These are phyloP conservation scores for Nakazawaea molendinolei DNA, from an alignment of 805 yeast species.

Conservation along the genomic window DNA sequence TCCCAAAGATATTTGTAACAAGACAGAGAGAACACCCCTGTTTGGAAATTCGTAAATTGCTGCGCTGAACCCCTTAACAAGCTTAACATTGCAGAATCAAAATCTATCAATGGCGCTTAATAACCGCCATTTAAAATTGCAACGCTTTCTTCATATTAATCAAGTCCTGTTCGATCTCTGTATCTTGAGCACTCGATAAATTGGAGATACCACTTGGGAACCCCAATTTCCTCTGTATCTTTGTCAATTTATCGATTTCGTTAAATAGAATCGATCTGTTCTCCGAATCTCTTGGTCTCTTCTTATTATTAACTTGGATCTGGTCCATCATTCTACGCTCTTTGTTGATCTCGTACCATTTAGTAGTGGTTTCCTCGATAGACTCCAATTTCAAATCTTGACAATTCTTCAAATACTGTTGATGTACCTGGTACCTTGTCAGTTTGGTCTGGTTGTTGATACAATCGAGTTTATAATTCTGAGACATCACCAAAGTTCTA, in stretches of 20 bases:
- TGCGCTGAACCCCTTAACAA: too few species aligned
- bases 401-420: constrained; percentile 63
- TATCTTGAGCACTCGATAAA: constrained; percentile 53
- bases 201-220: constrained; percentile 77
- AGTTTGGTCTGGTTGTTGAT: constrained; percentile 79
- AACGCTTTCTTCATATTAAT: constrained; percentile 44
- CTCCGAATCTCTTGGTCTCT: constrained; percentile 24
- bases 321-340: constrained; percentile 81
- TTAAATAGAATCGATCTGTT: constrained; percentile 45
- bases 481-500: constrained; percentile 26
- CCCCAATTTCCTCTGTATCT: constrained; percentile 60
- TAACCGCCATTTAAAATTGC: too few species aligned
- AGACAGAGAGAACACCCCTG: too few species aligned
- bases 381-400: constrained; percentile 61
- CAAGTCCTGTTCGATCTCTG: constrained; percentile 74
- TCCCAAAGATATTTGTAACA: too few species aligned
- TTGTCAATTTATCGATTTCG: constrained; percentile 66
- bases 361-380: constrained; percentile 67
- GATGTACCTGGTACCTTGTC: constrained; percentile 73
- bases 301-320: constrained; percentile 22
- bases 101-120: too few species aligned
- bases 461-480: constrained; percentile 65
- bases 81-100: too few species aligned
- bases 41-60: too few species aligned
- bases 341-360: constrained; percentile 88